Conservation (phyloP, 192 early-diverging fungal species). For the Coemansia sp. region DNA sequence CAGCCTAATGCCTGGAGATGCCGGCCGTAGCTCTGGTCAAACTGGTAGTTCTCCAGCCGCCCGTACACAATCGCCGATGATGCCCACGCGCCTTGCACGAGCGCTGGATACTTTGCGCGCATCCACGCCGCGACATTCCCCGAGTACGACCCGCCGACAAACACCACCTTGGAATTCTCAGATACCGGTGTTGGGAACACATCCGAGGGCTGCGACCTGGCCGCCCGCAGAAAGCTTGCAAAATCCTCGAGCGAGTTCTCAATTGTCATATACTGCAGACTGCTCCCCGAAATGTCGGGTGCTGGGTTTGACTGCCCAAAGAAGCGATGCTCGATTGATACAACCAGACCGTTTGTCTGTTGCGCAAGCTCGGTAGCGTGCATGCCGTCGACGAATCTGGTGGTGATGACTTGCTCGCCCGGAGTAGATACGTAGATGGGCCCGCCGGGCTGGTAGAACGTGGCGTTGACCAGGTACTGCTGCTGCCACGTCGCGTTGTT, state of each 20-base stretch:
- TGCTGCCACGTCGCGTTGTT: slow-evolving; percentile 27
- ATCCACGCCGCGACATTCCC: slow-evolving; percentile 77
- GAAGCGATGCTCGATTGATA: slow-evolving; percentile 61
- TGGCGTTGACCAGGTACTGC: slow-evolving; percentile 42
- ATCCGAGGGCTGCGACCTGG: slow-evolving; percentile 7
- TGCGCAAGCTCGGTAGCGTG: slow-evolving; percentile 46
- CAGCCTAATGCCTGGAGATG: slow-evolving; percentile 36
- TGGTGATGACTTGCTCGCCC: slow-evolving; percentile 22
- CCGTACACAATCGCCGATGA: slow-evolving; percentile 69
- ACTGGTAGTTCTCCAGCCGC: slow-evolving; percentile 60
- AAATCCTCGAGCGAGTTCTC: slow-evolving; percentile 36
- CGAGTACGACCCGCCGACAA: slow-evolving; percentile 70
- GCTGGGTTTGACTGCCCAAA: slow-evolving; percentile 56
- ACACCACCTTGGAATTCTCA: slow-evolving; percentile 57
- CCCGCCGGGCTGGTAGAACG: slow-evolving; percentile 33
- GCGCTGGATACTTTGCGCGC: slow-evolving; percentile 58
- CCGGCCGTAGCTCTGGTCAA: slow-evolving; percentile 48
- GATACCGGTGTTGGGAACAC: slow-evolving; percentile 10
- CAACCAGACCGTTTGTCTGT: slow-evolving; percentile 52
- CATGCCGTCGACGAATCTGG: slow-evolving; percentile 11
- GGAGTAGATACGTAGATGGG: slow-evolving; percentile 38
- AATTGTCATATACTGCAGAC: slow-evolving; percentile 30
- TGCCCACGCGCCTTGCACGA: slow-evolving; percentile 64
- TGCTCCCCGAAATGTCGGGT: slow-evolving; percentile 33
- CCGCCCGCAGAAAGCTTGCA: slow-evolving; percentile 23